Conservation (phyloP, 768 basidiomycete species). For the Mycena olivaceomarginata region DNA sequence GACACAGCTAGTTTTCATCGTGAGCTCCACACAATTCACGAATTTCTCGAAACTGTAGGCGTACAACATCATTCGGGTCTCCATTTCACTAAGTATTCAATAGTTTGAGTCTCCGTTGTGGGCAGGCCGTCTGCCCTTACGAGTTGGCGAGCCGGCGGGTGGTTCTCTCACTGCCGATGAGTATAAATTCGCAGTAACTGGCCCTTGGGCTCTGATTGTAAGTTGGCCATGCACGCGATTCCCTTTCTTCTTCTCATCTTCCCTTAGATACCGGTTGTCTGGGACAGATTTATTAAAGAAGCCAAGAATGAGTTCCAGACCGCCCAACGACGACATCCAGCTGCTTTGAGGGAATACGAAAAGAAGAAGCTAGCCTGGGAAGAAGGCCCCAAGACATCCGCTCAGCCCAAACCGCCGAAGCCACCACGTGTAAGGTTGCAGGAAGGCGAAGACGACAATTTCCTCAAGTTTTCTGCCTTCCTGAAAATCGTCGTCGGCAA, state of each 20-base stretch:
- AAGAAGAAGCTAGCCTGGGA: neutral
- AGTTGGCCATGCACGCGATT: no score
- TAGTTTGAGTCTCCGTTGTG: no score
- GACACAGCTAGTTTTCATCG: neutral
- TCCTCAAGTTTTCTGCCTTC: slow-evolving; percentile 43
- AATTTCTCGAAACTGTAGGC: no score
- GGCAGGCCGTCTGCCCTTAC: no score
- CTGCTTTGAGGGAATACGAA: neutral
- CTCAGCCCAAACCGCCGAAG: neutral
- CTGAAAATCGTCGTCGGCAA: slow-evolving; percentile 45
- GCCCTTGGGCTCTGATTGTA: no score
- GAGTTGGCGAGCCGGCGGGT: no score
- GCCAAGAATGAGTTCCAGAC: neutral
- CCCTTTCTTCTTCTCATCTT: neutral
- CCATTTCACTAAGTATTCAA: no score
- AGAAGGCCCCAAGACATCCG: neutral
- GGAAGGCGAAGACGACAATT: slow-evolving; percentile 38
- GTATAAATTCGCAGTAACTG: no score
- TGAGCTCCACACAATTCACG: neutral
- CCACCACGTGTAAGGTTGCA: slow-evolving; percentile 27
- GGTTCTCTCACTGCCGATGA: no score
- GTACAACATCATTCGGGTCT: no score
- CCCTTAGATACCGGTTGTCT: slow-evolving; percentile 38
- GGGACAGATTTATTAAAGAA: slow-evolving; percentile 27
- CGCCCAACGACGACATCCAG: neutral